These are phyloP conservation scores for Clonostachys byssicola DNA, from an alignment of 2,329 filamentous ascomycete genomes.

Conservation along the genomic window DNA sequence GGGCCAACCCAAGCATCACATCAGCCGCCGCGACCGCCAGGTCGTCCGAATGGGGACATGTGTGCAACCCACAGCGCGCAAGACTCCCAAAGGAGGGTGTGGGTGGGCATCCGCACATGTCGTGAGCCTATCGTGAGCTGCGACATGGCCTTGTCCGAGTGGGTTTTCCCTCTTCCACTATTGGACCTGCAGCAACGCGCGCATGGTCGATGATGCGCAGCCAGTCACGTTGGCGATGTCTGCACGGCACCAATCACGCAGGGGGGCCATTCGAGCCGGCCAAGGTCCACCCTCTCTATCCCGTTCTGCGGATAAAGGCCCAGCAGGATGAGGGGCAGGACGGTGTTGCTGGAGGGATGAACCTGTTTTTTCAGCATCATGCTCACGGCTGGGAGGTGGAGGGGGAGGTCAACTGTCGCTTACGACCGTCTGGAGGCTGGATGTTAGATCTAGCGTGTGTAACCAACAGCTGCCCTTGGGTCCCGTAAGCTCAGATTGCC, in stretches of 20 bases:
- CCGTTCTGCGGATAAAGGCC: background rate
- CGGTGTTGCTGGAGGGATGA: too few relatives aligned
- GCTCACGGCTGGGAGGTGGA: too few relatives aligned
- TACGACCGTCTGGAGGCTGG: too few relatives aligned
- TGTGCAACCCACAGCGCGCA: too few relatives aligned
- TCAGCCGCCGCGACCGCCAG: slow-evolving; percentile 2
- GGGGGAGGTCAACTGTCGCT: too few relatives aligned
- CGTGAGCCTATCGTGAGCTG: slow-evolving; percentile 5
- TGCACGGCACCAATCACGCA: slow-evolving; percentile 1
- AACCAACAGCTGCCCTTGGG: too few relatives aligned
- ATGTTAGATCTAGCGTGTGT: too few relatives aligned
- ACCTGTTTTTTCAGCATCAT: too few relatives aligned
- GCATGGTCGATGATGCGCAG: slow-evolving; percentile 1
- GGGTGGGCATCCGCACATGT: background rate
- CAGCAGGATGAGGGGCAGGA: background rate
- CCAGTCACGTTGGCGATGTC: slow-evolving; percentile 3
- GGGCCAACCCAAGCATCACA: background rate
- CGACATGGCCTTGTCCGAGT: slow-evolving; percentile 5
- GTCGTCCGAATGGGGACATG: background rate
- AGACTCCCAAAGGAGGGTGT: too few relatives aligned
- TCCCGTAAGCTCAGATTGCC: too few relatives aligned
- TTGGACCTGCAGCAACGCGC: slow-evolving; percentile 6
- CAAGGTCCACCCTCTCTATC: background rate
- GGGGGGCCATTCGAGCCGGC: background rate
- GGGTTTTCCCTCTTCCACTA: slow-evolving; percentile 1